Conservation (phyloP, 805 yeast genomes). For the Saccharomycopsis javanensis region DNA sequence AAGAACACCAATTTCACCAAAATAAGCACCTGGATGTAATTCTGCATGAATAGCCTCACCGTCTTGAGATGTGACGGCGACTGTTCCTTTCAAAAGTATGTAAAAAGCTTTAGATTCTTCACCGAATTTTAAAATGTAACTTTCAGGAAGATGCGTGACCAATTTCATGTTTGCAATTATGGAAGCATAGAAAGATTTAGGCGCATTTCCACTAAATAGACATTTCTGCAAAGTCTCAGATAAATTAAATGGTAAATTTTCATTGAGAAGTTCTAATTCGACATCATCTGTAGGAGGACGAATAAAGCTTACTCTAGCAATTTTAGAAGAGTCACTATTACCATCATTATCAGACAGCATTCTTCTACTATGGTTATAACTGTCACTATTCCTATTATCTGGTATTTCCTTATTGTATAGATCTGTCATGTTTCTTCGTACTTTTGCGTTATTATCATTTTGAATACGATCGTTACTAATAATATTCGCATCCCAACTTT, state of each 20-base stretch:
- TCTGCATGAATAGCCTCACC: constrained; percentile 71
- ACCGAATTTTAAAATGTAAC: constrained; percentile 55
- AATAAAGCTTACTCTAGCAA: background rate
- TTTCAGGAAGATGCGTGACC: constrained; percentile 57
- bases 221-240: constrained; percentile 42
- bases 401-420: background rate
- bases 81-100: constrained; percentile 70
- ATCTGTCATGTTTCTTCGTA: background rate
- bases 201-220: constrained; percentile 59
- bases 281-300: background rate
- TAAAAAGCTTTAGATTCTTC: constrained; percentile 71
- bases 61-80: constrained; percentile 66
- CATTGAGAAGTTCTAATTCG: background rate
- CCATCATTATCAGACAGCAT: background rate
- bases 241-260: constrained; percentile 3
- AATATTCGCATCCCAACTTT: background rate
- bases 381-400: background rate
- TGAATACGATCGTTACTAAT: background rate
- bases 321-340: background rate
- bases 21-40: constrained; percentile 44
- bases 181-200: constrained; percentile 50
- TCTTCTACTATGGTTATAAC: no score
- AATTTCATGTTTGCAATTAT: constrained; percentile 49
- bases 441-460: background rate
- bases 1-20: constrained; percentile 72